Evolutionary conservation across 257 asterid species (phyloP).

Genomic region (Ocimum tenuiflorum): DNA sequence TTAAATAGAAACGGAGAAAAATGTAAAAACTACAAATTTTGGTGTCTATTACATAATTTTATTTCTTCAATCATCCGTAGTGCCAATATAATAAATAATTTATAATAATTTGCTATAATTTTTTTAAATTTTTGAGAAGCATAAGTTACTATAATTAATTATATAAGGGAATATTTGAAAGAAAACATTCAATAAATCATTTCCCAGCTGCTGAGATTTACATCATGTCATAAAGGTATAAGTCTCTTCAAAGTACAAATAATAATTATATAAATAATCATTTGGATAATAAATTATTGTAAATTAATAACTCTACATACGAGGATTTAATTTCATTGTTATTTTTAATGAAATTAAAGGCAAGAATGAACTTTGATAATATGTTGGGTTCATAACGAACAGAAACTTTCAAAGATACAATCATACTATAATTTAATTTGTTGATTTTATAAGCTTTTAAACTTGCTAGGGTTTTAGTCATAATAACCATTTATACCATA

Average conservation of each 20-base stretch:
- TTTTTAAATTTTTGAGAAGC: background rate
- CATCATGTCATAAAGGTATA: constrained; percentile 10
- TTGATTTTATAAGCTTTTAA: constrained; percentile 22
- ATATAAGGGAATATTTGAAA: background rate
- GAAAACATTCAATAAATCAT: background rate
- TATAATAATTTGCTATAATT: no score
- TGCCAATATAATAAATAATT: no score
- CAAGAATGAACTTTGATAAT: constrained; percentile 15
- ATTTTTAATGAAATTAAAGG: constrained; percentile 25
- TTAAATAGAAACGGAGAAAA: background rate
- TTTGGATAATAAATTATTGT: constrained; percentile 18
- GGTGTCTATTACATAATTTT: no score
- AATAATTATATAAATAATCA: constrained; percentile 11
- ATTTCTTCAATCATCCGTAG: no score
- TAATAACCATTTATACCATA: constrained; percentile 32
- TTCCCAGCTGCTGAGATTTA: background rate
- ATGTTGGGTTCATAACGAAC: constrained; percentile 24
- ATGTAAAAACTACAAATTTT: no score
- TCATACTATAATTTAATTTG: constrained; percentile 28
- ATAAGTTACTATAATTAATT: no score
- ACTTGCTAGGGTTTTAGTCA: constrained; percentile 31
- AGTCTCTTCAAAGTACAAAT: background rate
- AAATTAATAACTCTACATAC: constrained; percentile 25
- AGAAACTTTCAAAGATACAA: constrained; percentile 24
- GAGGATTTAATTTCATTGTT: constrained; percentile 22